Base-by-base conservation (phyloP, 352 stramenopile species). In the Blastocystis sp. region DNA sequence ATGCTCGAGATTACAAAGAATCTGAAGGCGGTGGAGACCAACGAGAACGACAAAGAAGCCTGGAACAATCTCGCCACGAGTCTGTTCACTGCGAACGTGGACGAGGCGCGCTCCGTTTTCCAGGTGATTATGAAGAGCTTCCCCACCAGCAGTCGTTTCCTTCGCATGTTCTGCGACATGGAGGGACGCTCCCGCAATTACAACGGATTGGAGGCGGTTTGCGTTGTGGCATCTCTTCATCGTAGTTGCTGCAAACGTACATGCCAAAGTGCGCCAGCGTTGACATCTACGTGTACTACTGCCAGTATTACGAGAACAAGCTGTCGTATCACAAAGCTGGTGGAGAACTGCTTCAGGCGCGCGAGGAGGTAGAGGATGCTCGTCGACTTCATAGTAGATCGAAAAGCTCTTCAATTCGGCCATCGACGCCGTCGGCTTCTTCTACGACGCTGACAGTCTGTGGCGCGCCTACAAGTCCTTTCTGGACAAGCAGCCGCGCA, bases 1-100 rank as follows among this genome's bases (percentile, higher is more conserved):
- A 85, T 26, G n/a, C 29, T 35, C 31, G n/a, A 85, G 74, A 85
- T 85, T 85, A 62, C 60, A 21, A 85, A 85, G n/a, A 69, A 37
- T 39, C 21, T 85, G 60, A 62, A 85, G 41, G 74, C 74, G 24
- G 55, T 85, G 9, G 60, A 69, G 31, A 62, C 37, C 24, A 50
- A 85, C 31, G 50, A 85, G 39, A 67, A 45, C 61, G 60, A 85
- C 61, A 62, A 41, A 26, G 24, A 85, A 69, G 74, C 55, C 16
- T 85, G 74, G 74, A 66, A 21, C 33, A 69, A 41, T 69, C 41
- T 85, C 24, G 74, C 74, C 21, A 60, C 12, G 0, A 85, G 74
- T 85, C 74, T 85, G 29, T 37, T 24, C 33, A 59, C 65, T 55
- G 55, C 74, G 3, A 62, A 69, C 61, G 41, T 67, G n/a, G 55